A percentile compares a stretch with the other conserved stretches of the same genome.
Conservation (phyloP, 805 yeast species). For the Suhomyces sp. region DNA sequence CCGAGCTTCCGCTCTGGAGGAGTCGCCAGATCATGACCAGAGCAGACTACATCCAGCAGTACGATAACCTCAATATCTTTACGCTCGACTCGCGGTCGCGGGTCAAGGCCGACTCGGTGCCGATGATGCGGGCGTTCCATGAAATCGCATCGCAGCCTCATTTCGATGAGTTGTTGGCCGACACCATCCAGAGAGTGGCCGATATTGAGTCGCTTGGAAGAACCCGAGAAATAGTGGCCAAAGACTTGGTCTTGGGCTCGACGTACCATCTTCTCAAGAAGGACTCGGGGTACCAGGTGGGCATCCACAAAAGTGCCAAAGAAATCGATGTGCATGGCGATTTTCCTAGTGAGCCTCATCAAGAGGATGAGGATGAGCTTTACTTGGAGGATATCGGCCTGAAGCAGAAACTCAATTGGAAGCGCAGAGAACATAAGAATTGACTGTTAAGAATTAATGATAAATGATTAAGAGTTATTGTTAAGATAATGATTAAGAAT, state of each 20-base stretch:
- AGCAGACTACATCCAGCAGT: conserved; percentile 71
- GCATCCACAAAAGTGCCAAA: conserved; percentile 14
- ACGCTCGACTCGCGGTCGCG: conserved; percentile 71
- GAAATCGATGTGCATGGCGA: conserved; percentile 22
- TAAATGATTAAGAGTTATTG: too few species aligned
- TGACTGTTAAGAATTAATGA: too few species aligned
- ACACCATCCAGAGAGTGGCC: conserved; percentile 63
- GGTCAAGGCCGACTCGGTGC: conserved; percentile 79
- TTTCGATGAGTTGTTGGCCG: conserved; percentile 62
- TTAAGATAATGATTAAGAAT: too few species aligned
- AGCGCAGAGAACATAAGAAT: conserved; percentile 21
- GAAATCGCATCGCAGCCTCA: conserved; percentile 72
- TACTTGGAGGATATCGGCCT: conserved; percentile 19
- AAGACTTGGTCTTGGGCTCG: conserved; percentile 60
- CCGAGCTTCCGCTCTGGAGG: conserved; percentile 78
- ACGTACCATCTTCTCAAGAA: conserved; percentile 30
- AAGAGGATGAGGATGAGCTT: conserved; percentile 17
- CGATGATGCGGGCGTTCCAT: conserved; percentile 87
- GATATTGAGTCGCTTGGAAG: conserved; percentile 77
- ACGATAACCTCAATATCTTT: conserved; percentile 74
- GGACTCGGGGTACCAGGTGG: conserved; percentile 13
- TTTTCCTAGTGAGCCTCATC: background rate
- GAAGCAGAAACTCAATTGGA: conserved; percentile 33
- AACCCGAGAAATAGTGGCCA: conserved; percentile 71
- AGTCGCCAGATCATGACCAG: conserved; percentile 84